Evolutionary conservation across 2,329 filamentous ascomycete species (phyloP).

Genomic region (Lasiodiplodia gonubiensis): DNA sequence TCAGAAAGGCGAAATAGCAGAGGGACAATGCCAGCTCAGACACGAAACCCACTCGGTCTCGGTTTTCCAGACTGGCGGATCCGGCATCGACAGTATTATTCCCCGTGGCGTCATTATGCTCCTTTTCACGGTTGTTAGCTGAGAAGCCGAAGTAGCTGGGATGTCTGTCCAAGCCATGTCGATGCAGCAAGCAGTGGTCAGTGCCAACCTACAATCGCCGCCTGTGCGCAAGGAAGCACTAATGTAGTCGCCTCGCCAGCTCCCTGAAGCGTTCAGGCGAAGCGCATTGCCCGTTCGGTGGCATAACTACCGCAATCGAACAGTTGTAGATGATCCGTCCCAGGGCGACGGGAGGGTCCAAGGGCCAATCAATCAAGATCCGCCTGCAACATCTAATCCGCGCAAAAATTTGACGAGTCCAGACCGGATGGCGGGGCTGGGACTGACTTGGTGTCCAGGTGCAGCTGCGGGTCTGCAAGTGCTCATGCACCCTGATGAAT

Average conservation of each 20-base stretch:
- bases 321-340: background rate
- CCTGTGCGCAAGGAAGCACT: background rate
- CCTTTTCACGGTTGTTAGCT: background rate
- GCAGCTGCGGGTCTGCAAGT: constrained; percentile 6
- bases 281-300: constrained; percentile 10
- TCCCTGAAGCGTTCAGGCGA: constrained; percentile 4
- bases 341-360: background rate
- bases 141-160: background rate
- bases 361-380: constrained; percentile 3
- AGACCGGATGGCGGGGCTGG: constrained; percentile 12
- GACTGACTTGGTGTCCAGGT: constrained; percentile 14
- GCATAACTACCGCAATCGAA: constrained; percentile 4
- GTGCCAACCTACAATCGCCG: constrained; percentile 7
- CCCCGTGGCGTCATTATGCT: background rate
- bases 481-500: background rate
- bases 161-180: background rate
- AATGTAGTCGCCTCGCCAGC: background rate
- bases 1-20: background rate
- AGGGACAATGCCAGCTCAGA: background rate
- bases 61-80: constrained; percentile 1
- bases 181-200: constrained; percentile 22
- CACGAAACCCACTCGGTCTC: background rate
- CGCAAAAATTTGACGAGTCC: constrained; percentile 5
- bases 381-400: constrained; percentile 10
- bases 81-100: background rate